These are phyloP conservation scores for Pseudoneurospora amorphoporcata DNA, from an alignment of 495 filamentous ascomycete species.

Conservation along the genomic window DNA sequence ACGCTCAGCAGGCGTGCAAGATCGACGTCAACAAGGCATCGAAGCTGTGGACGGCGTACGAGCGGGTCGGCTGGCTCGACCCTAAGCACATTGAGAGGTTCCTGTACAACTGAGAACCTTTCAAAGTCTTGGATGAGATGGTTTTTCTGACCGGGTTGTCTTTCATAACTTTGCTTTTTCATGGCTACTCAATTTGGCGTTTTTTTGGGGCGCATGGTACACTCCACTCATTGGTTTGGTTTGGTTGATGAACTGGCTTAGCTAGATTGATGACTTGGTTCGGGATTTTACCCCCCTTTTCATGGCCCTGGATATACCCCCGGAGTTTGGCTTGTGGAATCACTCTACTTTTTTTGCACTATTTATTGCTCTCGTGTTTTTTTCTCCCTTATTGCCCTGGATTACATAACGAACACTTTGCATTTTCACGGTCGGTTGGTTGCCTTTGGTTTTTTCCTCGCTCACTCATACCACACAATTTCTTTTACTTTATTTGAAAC, in stretches of 20 bases:
- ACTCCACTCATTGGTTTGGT: background rate
- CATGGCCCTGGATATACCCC: background rate
- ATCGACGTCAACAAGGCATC: slow-evolving; percentile 99
- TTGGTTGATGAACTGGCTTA: background rate
- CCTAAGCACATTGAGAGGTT: slow-evolving; percentile 47
- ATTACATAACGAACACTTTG: slow-evolving; percentile 2
- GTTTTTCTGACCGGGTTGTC: slow-evolving; percentile 5
- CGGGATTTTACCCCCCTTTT: background rate
- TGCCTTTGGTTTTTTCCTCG: background rate
- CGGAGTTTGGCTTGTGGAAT: background rate
- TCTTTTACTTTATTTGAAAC: background rate
- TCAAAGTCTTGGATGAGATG: background rate
- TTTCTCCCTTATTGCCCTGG: background rate
- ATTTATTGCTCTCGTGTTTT: background rate
- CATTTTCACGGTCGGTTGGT: background rate
- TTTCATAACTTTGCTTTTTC: background rate
- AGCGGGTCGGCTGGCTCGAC: slow-evolving; percentile 82
- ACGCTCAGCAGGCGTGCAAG: slow-evolving; percentile 92
- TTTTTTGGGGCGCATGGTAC: slow-evolving; percentile 2
- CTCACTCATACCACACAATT: background rate
- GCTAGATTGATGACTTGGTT: background rate
- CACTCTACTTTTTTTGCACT: background rate
- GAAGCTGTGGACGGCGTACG: slow-evolving; percentile 86
- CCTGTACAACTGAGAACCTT: slow-evolving; percentile 19
- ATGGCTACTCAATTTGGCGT: background rate